A percentile compares a stretch with the other conserved stretches of the same genome.
phyloP scores from a whole-genome alignment of 164 flowering plant species.

The Aristolochia fimbriata region DNA sequence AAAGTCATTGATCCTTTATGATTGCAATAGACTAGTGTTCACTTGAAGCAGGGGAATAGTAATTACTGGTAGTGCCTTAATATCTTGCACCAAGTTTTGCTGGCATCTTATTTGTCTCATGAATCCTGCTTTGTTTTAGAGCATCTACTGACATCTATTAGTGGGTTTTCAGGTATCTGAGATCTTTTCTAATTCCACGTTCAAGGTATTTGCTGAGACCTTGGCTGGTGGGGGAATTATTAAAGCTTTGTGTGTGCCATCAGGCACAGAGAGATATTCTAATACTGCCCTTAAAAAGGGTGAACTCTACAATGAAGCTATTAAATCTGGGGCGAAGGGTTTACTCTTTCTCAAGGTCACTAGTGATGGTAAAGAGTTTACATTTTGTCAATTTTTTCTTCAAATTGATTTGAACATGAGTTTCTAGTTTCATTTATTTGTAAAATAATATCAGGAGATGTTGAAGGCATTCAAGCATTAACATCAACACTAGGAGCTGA shows the following conservation, averaged over 20 bases:
- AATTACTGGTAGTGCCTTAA: too few species aligned
- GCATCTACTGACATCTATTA: not conserved
- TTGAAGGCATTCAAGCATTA: constrained; percentile 82
- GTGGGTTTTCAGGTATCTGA: constrained; percentile 58
- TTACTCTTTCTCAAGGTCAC: constrained; percentile 83
- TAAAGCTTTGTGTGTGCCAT: constrained; percentile 72
- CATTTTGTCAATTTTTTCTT: not conserved
- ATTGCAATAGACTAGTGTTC: too few species aligned
- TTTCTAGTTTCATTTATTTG: not conserved
- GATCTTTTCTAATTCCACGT: constrained; percentile 47
- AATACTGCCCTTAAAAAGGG: constrained; percentile 90
- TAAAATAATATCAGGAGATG: constrained; percentile 24
- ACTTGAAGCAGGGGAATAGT: too few species aligned
- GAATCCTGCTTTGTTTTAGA: not conserved
- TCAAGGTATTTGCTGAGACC: constrained; percentile 78
- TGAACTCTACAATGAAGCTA: constrained; percentile 68
- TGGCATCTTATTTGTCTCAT: too few species aligned
- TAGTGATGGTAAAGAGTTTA: constrained; percentile 45
- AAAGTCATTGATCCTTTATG: too few species aligned
- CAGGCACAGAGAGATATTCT: constrained; percentile 65
- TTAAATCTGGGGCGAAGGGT: constrained; percentile 92
- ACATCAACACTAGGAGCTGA: constrained; percentile 49
- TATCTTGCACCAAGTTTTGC: too few species aligned
- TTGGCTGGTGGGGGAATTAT: constrained; percentile 60
- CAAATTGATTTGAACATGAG: not conserved